These are phyloP conservation scores for Pistacia atlantica DNA, from an alignment of 345 rosid genomes.

Conservation along the genomic window DNA sequence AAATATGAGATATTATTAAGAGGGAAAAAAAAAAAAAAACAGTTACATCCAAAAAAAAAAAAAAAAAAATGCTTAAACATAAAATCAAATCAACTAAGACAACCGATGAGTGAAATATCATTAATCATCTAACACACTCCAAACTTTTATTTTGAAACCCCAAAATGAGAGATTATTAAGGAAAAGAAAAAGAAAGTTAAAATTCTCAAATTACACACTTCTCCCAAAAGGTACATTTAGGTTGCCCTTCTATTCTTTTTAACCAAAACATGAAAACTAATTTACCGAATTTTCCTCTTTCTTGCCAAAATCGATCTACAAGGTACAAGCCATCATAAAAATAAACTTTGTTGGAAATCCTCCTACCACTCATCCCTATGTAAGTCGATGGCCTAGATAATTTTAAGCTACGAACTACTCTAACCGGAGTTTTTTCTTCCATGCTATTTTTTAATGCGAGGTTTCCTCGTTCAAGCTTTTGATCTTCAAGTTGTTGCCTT, in stretches of 20 bases:
- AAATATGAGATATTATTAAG: no score
- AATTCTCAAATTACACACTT: neutral
- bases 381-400: neutral
- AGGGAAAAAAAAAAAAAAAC: no score
- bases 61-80: no score
- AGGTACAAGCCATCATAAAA: conserved; percentile 38
- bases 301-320: conserved; percentile 21
- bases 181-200: no score
- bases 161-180: no score
- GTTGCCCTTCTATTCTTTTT: conserved; percentile 20
- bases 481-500: conserved; percentile 15
- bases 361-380: neutral
- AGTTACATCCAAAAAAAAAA: no score
- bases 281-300: conserved; percentile 25
- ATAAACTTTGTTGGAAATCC: neutral
- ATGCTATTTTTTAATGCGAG: conserved; percentile 42
- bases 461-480: conserved; percentile 38
- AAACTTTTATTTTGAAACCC: no score
- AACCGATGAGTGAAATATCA: no score
- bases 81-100: no score
- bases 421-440: conserved; percentile 15
- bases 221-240: neutral
- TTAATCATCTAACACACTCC: no score
- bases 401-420: conserved; percentile 24
- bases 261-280: conserved; percentile 29